These are phyloP conservation scores for Mallotus nudiflorus DNA, from an alignment of 345 rosid genomes.

Conservation along the genomic window DNA sequence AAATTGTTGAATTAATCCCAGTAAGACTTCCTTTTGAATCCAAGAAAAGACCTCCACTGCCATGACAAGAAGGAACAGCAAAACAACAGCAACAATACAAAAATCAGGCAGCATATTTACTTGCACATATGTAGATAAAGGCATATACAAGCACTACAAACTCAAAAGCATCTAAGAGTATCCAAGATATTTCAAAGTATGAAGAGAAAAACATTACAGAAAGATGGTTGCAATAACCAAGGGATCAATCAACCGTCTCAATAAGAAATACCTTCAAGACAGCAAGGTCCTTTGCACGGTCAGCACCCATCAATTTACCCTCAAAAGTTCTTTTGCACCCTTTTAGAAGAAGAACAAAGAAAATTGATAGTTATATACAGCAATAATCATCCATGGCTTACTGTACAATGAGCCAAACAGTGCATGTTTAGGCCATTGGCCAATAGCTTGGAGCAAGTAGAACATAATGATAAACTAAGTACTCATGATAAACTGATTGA, in stretches of 20 bases:
- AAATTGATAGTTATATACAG: not conserved
- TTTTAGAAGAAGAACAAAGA: conserved; percentile 30
- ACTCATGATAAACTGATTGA: no score
- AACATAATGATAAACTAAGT: conserved; percentile 20
- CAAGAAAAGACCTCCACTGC: conserved; percentile 91
- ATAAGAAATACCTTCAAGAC: conserved; percentile 61
- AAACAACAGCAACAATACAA: not conserved
- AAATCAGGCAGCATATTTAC: not conserved
- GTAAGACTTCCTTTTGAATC: conserved; percentile 88
- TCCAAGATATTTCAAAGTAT: no score
- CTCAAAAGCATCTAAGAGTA: no score
- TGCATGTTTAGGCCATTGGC: no score
- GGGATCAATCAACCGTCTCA: not conserved
- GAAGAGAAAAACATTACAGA: not conserved
- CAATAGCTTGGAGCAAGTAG: no score
- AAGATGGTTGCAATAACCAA: not conserved
- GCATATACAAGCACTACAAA: no score
- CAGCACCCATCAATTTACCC: conserved; percentile 88
- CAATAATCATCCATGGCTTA: not conserved
- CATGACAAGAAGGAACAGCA: conserved; percentile 13
- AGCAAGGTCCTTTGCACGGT: conserved; percentile 93
- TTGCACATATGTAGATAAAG: no score
- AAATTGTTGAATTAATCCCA: conserved; percentile 93
- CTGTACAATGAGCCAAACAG: no score
- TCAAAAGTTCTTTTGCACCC: conserved; percentile 93